Conservation (phyloP, 2,329 filamentous ascomycete genomes). For the Fusarium liriodendri region DNA sequence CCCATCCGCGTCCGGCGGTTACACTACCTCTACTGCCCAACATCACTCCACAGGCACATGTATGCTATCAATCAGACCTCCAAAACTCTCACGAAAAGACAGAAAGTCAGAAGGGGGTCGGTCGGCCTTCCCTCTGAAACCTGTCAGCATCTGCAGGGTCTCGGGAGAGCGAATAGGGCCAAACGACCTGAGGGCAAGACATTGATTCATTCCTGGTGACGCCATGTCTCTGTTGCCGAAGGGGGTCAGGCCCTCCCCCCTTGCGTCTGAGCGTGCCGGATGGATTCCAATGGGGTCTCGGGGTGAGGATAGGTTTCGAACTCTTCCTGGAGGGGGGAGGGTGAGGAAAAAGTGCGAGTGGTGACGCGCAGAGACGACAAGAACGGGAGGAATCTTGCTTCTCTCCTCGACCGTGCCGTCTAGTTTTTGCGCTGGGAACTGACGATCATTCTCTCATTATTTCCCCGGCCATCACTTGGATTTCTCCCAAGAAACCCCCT, state of each 20-base stretch:
- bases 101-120: constrained; percentile 23
- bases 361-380: constrained; percentile 23
- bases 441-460: constrained; percentile 5
- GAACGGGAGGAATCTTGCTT: constrained; percentile 9
- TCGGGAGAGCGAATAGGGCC: constrained; percentile 21
- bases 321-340: constrained; percentile 20
- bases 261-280: constrained; percentile 3
- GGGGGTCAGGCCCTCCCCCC: not conserved
- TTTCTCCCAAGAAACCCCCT: not conserved
- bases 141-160: constrained; percentile 33
- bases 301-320: not conserved
- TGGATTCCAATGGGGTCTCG: constrained; percentile 29
- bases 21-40: constrained; percentile 8
- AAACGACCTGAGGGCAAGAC: constrained; percentile 19
- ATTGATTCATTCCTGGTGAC: constrained; percentile 29
- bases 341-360: constrained; percentile 17
- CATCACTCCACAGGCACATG: constrained; percentile 22
- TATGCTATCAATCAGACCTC: not conserved
- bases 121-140: not conserved
- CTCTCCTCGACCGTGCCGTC: not conserved
- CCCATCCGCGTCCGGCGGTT: constrained; percentile 22
- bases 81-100: not conserved
- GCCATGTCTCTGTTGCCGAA: constrained; percentile 23
- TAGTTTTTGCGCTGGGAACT: not conserved
- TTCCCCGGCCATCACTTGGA: not conserved